A percentile compares a stretch with the other conserved stretches of the same genome.
Evolutionary conservation across 257 asterid genomes (phyloP).

Genomic region (Osmanthus fragrans): DNA sequence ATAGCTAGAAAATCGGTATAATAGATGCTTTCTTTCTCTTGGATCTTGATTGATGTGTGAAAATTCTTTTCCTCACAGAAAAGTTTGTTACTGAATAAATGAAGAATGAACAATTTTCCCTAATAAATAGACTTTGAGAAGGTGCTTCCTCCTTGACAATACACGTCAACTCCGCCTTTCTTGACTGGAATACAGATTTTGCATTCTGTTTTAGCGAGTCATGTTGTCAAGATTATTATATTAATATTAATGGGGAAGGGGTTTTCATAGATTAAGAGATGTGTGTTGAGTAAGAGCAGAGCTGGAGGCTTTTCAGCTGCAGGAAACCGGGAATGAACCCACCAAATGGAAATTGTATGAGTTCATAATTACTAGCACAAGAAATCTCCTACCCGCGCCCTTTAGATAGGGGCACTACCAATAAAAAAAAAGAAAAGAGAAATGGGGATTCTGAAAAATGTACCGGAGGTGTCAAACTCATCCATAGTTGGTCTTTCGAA

Average conservation of each 20-base stretch:
- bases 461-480: background rate
- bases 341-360: background rate
- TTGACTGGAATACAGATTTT: background rate
- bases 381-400: background rate
- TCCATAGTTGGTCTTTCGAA: background rate
- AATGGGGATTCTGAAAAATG: background rate
- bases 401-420: background rate
- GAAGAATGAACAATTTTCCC: background rate
- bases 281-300: background rate
- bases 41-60: background rate
- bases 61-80: background rate
- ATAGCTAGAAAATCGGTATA: constrained; percentile 95
- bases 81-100: background rate
- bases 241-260: background rate
- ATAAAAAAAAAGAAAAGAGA: too few relatives aligned
- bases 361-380: background rate
- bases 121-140: background rate
- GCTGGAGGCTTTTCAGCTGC: background rate
- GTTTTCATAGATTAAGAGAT: background rate
- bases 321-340: background rate
- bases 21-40: background rate
- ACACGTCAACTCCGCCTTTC: background rate
- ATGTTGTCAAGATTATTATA: background rate
- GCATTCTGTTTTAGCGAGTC: background rate
- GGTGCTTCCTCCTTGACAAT: background rate